These are phyloP conservation scores for Peziza echinospora DNA, from an alignment of 495 filamentous ascomycete genomes.

Conservation along the genomic window DNA sequence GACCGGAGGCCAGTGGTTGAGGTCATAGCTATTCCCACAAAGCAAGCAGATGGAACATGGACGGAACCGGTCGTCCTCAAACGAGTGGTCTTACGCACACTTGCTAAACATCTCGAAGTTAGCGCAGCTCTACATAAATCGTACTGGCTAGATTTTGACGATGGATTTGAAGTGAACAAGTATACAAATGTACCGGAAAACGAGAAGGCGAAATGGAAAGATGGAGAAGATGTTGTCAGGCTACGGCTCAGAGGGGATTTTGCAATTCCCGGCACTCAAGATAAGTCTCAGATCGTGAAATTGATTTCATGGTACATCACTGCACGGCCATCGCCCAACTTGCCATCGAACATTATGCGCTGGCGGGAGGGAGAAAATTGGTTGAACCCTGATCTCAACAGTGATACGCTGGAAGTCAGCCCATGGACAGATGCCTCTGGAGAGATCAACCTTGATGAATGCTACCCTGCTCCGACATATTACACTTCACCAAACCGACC, in stretches of 20 bases:
- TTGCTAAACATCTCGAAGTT: conserved; percentile 7
- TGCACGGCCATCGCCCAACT: conserved; percentile 11
- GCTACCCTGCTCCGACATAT: conserved; percentile 15
- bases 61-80: conserved; percentile 14
- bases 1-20: conserved; percentile 16
- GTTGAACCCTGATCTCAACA: conserved; percentile 1
- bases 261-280: conserved; percentile 5
- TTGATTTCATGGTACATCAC: conserved; percentile 16
- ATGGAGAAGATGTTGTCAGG: conserved; percentile 13
- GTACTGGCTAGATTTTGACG: conserved; percentile 14
- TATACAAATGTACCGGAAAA: conserved; percentile 4
- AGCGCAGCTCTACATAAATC: conserved; percentile 10
- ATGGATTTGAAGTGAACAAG: conserved; percentile 6
- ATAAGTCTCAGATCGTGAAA: conserved; percentile 7
- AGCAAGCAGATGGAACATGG: conserved; percentile 8
- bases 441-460: conserved; percentile 8
- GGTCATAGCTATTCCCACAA: conserved; percentile 11
- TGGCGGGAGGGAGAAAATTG: conserved; percentile 12
- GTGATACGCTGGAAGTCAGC: conserved; percentile 1
- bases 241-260: conserved; percentile 14
- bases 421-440: conserved; percentile 9
- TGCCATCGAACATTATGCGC: conserved; percentile 10
- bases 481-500: neutral
- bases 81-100: conserved; percentile 13
- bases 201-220: conserved; percentile 2